Evolutionary conservation across 2,329 filamentous ascomycete genomes (phyloP).

Genomic region (Aspergillus sp.): DNA sequence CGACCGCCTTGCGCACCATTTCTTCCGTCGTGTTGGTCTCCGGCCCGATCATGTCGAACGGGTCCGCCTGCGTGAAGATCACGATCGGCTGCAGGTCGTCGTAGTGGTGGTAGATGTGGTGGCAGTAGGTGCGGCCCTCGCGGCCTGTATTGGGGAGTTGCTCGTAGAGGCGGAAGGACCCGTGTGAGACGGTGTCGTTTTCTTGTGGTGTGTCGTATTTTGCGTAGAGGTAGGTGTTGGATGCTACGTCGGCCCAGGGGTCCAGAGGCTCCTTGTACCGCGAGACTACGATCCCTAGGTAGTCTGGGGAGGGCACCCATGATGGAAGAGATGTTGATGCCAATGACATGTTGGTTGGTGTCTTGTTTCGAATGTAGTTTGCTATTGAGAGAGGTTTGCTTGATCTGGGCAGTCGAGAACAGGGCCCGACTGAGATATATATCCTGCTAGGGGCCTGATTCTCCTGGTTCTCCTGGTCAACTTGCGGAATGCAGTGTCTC

Average conservation of each 20-base stretch:
- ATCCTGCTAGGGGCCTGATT: too few relatives aligned
- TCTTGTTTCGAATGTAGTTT: too few relatives aligned
- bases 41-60: slow-evolving; percentile 2
- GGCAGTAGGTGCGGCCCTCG: slow-evolving; percentile 7
- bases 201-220: slow-evolving; percentile 2
- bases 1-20: neutral
- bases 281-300: slow-evolving; percentile 1
- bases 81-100: slow-evolving; percentile 5
- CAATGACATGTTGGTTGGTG: too few relatives aligned
- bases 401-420: too few relatives aligned
- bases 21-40: neutral
- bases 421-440: too few relatives aligned
- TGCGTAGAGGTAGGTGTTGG: slow-evolving; percentile 4
- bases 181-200: neutral
- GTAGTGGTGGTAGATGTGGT: slow-evolving; percentile 6
- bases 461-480: too few relatives aligned
- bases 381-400: too few relatives aligned
- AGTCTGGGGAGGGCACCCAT: neutral
- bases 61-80: slow-evolving; percentile 5
- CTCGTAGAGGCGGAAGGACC: slow-evolving; percentile 3
- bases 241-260: neutral
- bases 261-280: slow-evolving; percentile 3
- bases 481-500: too few relatives aligned
- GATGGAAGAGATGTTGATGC: neutral
- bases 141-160: slow-evolving; percentile 4